Evolutionary conservation across 164 flowering plant species (phyloP).

Genomic region (Houttuynia cordata): DNA sequence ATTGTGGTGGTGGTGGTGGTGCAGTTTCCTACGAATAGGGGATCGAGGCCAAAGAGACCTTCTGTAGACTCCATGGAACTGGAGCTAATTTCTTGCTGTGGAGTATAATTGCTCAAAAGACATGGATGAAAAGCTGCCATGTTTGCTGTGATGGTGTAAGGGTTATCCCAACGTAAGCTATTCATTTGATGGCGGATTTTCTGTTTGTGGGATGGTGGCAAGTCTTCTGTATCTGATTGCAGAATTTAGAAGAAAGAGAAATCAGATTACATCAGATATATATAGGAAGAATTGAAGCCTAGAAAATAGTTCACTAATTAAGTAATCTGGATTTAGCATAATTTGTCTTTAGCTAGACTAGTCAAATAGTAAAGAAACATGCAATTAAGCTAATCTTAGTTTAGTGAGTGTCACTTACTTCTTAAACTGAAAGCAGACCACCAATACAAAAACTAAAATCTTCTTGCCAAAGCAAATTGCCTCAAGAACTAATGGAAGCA

Average conservation of each 20-base stretch:
- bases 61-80: slow-evolving; percentile 13
- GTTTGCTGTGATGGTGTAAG: slow-evolving; percentile 10
- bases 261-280: neutral
- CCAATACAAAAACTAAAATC: too few relatives aligned
- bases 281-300: neutral
- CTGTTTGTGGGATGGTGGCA: neutral
- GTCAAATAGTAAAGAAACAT: neutral
- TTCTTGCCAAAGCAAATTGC: too few relatives aligned
- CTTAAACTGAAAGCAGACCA: too few relatives aligned
- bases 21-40: slow-evolving; percentile 5
- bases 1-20: neutral
- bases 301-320: neutral
- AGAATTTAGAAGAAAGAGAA: neutral
- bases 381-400: neutral
- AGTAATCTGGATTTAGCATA: neutral
- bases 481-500: too few relatives aligned
- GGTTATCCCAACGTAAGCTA: slow-evolving; percentile 27
- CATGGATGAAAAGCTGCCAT: slow-evolving; percentile 3
- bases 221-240: neutral
- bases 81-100: slow-evolving; percentile 15
- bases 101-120: slow-evolving; percentile 20
- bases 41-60: slow-evolving; percentile 15
- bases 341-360: neutral
- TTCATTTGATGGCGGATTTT: slow-evolving; percentile 20
- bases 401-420: neutral